A percentile compares a stretch with the other conserved stretches of the same genome.
These are phyloP conservation scores for Daldinia bambusicola DNA, from an alignment of 495 filamentous ascomycete species.

Conservation along the genomic window DNA sequence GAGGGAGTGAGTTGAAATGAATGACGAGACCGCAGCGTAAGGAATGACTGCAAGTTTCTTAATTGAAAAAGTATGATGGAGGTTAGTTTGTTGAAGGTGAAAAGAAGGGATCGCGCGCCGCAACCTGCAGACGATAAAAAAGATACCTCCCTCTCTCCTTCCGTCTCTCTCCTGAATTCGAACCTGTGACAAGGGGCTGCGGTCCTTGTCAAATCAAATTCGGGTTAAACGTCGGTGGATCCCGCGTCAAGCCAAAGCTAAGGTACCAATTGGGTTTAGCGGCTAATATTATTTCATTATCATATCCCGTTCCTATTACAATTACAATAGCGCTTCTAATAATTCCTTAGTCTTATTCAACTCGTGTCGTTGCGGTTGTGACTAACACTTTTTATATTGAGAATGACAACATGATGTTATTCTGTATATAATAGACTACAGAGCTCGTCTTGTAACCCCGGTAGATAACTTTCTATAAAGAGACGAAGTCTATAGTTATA, in stretches of 20 bases:
- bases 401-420: no score
- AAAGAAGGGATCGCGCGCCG: slow-evolving; percentile 22
- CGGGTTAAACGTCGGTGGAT: slow-evolving; percentile 35
- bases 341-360: no score
- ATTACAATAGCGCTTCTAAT: no score
- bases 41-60: slow-evolving; percentile 43
- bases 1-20: slow-evolving; percentile 19
- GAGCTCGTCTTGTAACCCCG: no score
- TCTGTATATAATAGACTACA: no score
- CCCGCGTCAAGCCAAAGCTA: neutral
- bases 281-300: slow-evolving; percentile 1
- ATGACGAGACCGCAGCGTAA: slow-evolving; percentile 45
- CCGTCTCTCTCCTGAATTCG: slow-evolving; percentile 37
- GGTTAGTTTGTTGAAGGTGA: slow-evolving; percentile 25
- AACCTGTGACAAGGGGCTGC: slow-evolving; percentile 25
- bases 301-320: no score
- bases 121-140: neutral
- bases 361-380: no score
- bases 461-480: no score
- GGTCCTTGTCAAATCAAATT: slow-evolving; percentile 41
- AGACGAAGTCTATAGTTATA: no score
- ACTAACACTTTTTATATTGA: no score
- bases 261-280: slow-evolving; percentile 7
- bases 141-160: neutral
- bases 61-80: slow-evolving; percentile 20